Conservation (phyloP, 1,284 basidiomycete species). For the Tranzscheliella williamsii region DNA sequence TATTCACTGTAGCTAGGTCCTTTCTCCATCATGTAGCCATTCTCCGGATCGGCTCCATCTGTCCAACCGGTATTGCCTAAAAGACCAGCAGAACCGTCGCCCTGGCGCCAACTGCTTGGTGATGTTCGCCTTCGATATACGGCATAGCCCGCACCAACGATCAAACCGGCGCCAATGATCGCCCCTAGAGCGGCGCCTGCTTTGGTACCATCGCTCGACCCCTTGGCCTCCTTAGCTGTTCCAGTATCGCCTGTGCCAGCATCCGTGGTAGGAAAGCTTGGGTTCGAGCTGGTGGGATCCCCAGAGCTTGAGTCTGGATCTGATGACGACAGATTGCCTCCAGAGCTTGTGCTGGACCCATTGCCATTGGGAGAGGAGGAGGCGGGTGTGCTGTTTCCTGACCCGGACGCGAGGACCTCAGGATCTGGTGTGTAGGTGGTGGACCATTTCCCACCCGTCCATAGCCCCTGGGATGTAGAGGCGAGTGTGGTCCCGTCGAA, state of each 20-base stretch:
- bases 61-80: conserved; percentile 18
- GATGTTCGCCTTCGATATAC: conserved; percentile 30
- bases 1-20: conserved; percentile 13
- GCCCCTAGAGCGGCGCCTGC: conserved; percentile 49
- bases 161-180: conserved; percentile 44
- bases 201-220: conserved; percentile 23
- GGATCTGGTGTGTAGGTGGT: conserved; percentile 46
- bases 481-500: conserved; percentile 34
- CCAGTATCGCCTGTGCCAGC: conserved; percentile 2
- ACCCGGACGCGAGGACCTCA: conserved; percentile 1
- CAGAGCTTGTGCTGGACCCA: conserved; percentile 8
- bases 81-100: conserved; percentile 31
- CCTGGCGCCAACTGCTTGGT: conserved; percentile 33
- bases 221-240: not conserved
- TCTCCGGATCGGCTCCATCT: conserved; percentile 9
- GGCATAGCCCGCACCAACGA: conserved; percentile 44
- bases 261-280: not conserved
- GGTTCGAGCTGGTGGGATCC: conserved; percentile 10
- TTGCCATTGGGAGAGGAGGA: not conserved
- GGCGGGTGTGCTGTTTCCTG: conserved; percentile 7
- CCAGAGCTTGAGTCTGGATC: not conserved
- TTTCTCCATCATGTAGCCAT: conserved; percentile 41
- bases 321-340: not conserved
- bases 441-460: conserved; percentile 43
- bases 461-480: conserved; percentile 17